These are phyloP conservation scores for Candida tibetensis DNA, from an alignment of 805 yeast genomes.

Conservation along the genomic window DNA sequence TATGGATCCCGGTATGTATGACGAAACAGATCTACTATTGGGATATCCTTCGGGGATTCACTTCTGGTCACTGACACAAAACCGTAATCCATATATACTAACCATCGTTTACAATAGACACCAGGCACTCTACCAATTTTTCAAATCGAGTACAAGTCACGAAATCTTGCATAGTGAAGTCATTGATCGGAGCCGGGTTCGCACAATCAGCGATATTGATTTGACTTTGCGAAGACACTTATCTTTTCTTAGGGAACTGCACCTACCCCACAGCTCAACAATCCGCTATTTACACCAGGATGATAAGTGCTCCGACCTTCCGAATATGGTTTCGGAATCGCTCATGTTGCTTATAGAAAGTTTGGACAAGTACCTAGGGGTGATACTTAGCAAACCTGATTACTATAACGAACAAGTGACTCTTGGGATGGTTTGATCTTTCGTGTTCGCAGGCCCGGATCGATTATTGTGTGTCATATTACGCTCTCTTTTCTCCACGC, in stretches of 20 bases:
- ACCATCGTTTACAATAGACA: neutral
- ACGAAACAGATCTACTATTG: too few relatives aligned
- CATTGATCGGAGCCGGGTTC: neutral
- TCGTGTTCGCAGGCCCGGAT: neutral
- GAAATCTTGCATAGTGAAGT: neutral
- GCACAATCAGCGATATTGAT: neutral
- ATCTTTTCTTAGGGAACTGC: neutral
- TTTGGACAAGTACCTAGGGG: neutral
- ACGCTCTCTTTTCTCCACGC: too few relatives aligned
- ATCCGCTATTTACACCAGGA: neutral
- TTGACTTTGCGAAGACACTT: neutral
- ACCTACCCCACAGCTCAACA: neutral
- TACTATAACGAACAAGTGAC: neutral
- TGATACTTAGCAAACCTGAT: neutral
- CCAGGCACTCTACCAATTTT: slow-evolving; percentile 1
- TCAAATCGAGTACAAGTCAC: slow-evolving; percentile 1
- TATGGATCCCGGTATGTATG: neutral
- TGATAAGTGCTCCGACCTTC: neutral
- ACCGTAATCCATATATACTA: too few relatives aligned
- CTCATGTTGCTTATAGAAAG: neutral
- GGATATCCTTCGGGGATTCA: too few relatives aligned
- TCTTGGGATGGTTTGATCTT: neutral
- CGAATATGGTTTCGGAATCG: neutral
- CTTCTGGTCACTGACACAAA: too few relatives aligned
- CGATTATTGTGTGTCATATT: too few relatives aligned